phyloP scores from a whole-genome alignment of 805 yeast genomes.

The Kodamaea leandrae region DNA sequence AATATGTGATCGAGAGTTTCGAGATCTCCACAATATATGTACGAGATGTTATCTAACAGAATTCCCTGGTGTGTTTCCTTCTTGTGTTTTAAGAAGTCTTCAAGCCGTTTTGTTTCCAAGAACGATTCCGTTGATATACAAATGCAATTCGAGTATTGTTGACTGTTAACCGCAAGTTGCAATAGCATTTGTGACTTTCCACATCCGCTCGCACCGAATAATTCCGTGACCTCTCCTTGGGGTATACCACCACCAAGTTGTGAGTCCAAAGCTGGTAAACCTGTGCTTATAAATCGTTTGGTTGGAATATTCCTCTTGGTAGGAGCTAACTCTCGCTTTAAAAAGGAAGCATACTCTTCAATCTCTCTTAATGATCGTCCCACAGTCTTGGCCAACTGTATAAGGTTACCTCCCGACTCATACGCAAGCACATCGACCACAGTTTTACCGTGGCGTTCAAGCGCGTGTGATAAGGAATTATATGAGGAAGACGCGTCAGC shows the following conservation, averaged over 20 bases:
- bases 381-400: conserved; percentile 19
- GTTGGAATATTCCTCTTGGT: background rate
- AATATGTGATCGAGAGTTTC: conserved; percentile 74
- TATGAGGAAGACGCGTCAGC: conserved; percentile 14
- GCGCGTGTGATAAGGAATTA: conserved; percentile 15
- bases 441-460: conserved; percentile 25
- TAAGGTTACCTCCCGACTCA: conserved; percentile 12
- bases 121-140: conserved; percentile 77
- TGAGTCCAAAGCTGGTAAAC: conserved; percentile 24
- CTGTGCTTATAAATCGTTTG: conserved; percentile 18
- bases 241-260: conserved; percentile 32
- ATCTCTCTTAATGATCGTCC: conserved; percentile 29
- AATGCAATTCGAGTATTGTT: conserved; percentile 42
- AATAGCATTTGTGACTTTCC: conserved; percentile 83
- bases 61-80: conserved; percentile 9
- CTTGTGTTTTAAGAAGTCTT: conserved; percentile 19
- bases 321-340: conserved; percentile 12
- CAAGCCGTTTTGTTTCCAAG: conserved; percentile 62
- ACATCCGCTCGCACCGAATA: conserved; percentile 79
- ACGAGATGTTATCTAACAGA: conserved; percentile 41
- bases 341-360: conserved; percentile 18
- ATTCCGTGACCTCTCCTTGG: conserved; percentile 49
- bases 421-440: conserved; percentile 24
- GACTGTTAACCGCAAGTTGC: conserved; percentile 62
- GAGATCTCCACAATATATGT: conserved; percentile 61